Base-by-base conservation (phyloP, 2,329 filamentous ascomycete species). In the Colletotrichum limetticola region DNA sequence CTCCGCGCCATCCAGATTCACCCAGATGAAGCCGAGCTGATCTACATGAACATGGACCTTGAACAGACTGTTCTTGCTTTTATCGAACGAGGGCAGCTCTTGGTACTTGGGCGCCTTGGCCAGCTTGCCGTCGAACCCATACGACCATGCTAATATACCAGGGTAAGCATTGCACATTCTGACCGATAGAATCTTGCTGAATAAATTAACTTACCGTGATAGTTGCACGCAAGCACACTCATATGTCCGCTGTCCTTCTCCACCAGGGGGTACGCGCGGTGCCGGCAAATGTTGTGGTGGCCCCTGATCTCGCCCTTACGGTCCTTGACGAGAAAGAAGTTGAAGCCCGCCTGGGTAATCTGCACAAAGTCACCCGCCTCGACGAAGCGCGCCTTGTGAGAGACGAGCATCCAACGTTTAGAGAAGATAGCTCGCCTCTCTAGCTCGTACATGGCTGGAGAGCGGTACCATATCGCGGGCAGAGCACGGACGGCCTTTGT, bases 1-100 rank as follows among this genome's bases (percentile, higher is more conserved):
- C 62, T 72, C 79, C 0, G 42, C 64, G 11, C 78, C 76, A 63
- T 88, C 85, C 22, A 88, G 75, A 74, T 88, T 88, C 63, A 87
- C 81, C 84, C 85, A 88, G 52, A 88, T 78, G 74, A 88, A 88
- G 11, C 85, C 85, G 32, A 82, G 81, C 30, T 72, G 72, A 75
- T 87, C 86, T 37, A 86, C 77, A 56, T 84, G 83, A 2, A 86
- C 80, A 68, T 87, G 85, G 46, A 88, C 80, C 0, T 80, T 81
- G 68, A 88, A 84, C 0, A 90, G 79, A 4, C 19, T n/a, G 56
- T 58, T 77, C 73, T 82, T 78, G 19, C 76, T 74, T 75, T 83
- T 85, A 66, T 85, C 82, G 66, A 86, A 86, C 35, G 77, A 78
- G 1, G 78, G 71, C 1, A 86, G 76, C 0, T 82, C 79, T 49